phyloP scores from a whole-genome alignment of 73 alveolate species.

The Paramecium caudatum region DNA sequence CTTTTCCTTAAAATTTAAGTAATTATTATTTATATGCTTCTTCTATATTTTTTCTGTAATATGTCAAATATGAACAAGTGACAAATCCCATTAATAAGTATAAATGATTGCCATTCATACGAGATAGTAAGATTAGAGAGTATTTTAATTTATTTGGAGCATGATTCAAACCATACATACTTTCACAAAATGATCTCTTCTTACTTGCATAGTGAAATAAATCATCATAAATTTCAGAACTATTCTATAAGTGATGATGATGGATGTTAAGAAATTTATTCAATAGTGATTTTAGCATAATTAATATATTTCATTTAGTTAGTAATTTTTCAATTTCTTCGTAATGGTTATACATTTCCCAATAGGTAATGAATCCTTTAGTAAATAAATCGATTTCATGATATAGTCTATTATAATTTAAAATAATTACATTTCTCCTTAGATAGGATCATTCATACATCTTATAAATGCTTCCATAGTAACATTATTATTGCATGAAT shows the following conservation, averaged over 20 bases:
- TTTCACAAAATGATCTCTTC: neutral
- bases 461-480: slow-evolving; percentile 20
- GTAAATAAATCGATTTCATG: slow-evolving; percentile 65
- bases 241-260: neutral
- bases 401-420: neutral
- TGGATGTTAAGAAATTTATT: neutral
- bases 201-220: neutral
- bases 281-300: slow-evolving; percentile 8
- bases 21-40: neutral
- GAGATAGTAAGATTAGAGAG: neutral
- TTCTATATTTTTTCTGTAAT: neutral
- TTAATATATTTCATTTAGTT: slow-evolving; percentile 38
- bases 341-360: slow-evolving; percentile 65
- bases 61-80: neutral
- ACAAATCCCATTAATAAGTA: neutral
- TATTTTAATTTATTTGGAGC: neutral
- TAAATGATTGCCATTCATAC: neutral
- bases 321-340: slow-evolving; percentile 60
- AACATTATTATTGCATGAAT: slow-evolving; percentile 10
- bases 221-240: neutral
- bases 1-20: neutral
- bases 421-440: slow-evolving; percentile 48
- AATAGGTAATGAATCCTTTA: slow-evolving; percentile 36
- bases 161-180: neutral
- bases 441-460: neutral